Conservation (phyloP, 139 green algal species). For the Gonium pectorale region DNA sequence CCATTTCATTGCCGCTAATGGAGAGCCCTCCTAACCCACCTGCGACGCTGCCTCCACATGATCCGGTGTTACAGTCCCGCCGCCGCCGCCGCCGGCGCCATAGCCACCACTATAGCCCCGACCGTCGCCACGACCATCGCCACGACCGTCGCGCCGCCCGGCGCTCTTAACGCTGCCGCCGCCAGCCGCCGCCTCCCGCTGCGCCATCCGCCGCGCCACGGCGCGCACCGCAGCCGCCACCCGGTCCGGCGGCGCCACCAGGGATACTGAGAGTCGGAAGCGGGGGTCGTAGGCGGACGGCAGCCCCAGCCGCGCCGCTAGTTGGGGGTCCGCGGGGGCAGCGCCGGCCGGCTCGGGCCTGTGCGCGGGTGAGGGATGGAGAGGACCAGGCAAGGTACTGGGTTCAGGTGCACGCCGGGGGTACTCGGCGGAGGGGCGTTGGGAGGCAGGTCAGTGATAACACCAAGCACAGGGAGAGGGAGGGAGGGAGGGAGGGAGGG, state of each 20-base stretch:
- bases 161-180: background rate
- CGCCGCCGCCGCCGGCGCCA: background rate
- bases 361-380: too few species aligned
- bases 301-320: constrained; percentile 30
- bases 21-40: constrained; percentile 4
- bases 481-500: too few species aligned
- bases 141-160: background rate
- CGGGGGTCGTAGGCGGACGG: constrained; percentile 37
- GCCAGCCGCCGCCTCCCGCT: background rate
- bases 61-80: background rate
- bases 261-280: constrained; percentile 10
- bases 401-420: too few species aligned
- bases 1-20: too few species aligned
- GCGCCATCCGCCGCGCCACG: constrained; percentile 12
- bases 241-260: background rate
- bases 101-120: background rate
- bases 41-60: background rate
- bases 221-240: background rate
- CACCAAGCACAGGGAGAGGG: too few species aligned
- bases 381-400: too few species aligned
- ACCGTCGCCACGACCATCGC: background rate
- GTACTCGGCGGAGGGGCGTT: too few species aligned
- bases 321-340: background rate
- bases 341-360: background rate
- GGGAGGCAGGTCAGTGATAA: too few species aligned